Evolutionary conservation across 208 protist genomes (phyloP).

Genomic region (Vickermania spadyakhi): DNA sequence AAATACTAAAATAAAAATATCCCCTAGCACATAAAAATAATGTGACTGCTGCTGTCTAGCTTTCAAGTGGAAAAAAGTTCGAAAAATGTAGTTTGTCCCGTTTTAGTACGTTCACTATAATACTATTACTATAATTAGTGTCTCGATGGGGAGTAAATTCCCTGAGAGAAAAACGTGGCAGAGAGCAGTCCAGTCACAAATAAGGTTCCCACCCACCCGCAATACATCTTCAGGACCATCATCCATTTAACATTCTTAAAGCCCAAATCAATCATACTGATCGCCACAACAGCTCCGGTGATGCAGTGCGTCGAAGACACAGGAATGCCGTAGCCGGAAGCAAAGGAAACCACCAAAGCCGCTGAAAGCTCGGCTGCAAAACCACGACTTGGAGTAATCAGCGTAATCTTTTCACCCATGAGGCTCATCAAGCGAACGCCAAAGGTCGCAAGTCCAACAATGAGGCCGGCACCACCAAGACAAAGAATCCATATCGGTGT

Average conservation of each 20-base stretch:
- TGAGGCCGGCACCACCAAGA: slow-evolving; percentile 56
- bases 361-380: slow-evolving; percentile 72
- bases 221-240: slow-evolving; percentile 73
- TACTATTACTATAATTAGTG: neutral
- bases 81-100: no score
- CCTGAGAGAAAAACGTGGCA: slow-evolving; percentile 66
- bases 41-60: no score
- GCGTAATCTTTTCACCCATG: slow-evolving; percentile 63
- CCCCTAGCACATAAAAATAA: no score
- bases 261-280: slow-evolving; percentile 69
- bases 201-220: slow-evolving; percentile 55
- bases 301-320: slow-evolving; percentile 89
- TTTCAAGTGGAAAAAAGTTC: no score
- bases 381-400: slow-evolving; percentile 62
- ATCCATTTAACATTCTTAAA: slow-evolving; percentile 45
- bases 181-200: slow-evolving; percentile 46
- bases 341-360: slow-evolving; percentile 67
- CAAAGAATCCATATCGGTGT: slow-evolving; percentile 62
- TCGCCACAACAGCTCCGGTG: slow-evolving; percentile 78
- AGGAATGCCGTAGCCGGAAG: slow-evolving; percentile 65
- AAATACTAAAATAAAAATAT: no score
- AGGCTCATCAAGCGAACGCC: slow-evolving; percentile 61
- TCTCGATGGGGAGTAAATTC: slow-evolving; percentile 38
- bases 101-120: no score
- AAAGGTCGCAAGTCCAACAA: slow-evolving; percentile 63